phyloP scores from a whole-genome alignment of 2,329 filamentous ascomycete species.

The Rachicladosporium sp. region DNA sequence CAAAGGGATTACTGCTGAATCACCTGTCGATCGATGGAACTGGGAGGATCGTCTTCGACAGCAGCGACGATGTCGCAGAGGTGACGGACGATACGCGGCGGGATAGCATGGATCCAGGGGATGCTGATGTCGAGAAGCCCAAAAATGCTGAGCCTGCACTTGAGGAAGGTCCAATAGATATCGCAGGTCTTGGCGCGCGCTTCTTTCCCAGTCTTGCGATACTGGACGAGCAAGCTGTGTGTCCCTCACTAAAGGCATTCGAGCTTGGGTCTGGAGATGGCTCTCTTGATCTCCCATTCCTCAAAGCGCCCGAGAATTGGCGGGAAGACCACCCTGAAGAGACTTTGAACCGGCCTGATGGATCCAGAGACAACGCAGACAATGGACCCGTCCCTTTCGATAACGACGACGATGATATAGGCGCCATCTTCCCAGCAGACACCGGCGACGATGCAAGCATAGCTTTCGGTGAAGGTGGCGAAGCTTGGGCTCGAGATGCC shows the following conservation, averaged over 20 bases:
- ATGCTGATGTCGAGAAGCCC: slow-evolving; percentile 32
- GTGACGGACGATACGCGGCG: slow-evolving; percentile 23
- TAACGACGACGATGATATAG: slow-evolving; percentile 66
- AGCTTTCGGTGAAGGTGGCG: slow-evolving; percentile 89
- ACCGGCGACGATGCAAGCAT: slow-evolving; percentile 74
- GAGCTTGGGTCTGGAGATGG: slow-evolving; percentile 78
- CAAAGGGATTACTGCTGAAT: slow-evolving; percentile 87
- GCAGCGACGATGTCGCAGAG: slow-evolving; percentile 68
- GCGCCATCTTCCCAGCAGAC: slow-evolving; percentile 46
- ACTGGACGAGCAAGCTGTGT: slow-evolving; percentile 81
- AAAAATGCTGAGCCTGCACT: slow-evolving; percentile 30
- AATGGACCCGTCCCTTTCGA: slow-evolving; percentile 36
- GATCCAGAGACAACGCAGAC: slow-evolving; percentile 34
- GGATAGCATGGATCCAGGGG: slow-evolving; percentile 28
- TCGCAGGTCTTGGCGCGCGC: slow-evolving; percentile 57
- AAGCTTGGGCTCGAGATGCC: slow-evolving; percentile 87
- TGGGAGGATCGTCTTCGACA: slow-evolving; percentile 94
- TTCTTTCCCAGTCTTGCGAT: slow-evolving; percentile 74
- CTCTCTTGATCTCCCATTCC: slow-evolving; percentile 78
- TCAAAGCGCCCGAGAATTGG: slow-evolving; percentile 78
- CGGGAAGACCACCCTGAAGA: slow-evolving; percentile 45
- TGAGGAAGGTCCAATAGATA: slow-evolving; percentile 64
- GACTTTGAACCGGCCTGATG: slow-evolving; percentile 25
- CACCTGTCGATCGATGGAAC: slow-evolving; percentile 90
- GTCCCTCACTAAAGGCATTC: slow-evolving; percentile 86